These are phyloP conservation scores for Podospora bellae-mahoneyi DNA, from an alignment of 495 filamentous ascomycete species.

Conservation along the genomic window DNA sequence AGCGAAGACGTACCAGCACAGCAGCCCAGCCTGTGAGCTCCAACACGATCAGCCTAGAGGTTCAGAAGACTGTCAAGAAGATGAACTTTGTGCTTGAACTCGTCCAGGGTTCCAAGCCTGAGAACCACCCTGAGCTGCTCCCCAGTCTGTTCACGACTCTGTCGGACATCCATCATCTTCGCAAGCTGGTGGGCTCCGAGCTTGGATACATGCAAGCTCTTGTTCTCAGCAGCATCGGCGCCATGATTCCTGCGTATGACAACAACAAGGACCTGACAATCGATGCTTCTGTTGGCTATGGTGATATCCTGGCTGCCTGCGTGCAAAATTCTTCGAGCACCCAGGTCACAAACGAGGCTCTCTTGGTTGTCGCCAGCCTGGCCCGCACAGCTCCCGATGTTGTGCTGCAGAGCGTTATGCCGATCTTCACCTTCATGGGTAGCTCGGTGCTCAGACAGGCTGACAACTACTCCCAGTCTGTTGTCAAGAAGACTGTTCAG, in stretches of 20 bases:
- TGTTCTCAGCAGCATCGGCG: constrained; percentile 68
- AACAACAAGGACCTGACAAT: constrained; percentile 57
- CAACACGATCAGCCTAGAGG: constrained; percentile 42
- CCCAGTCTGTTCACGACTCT: constrained; percentile 75
- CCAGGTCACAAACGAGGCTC: constrained; percentile 84
- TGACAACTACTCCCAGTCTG: constrained; percentile 92
- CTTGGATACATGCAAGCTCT: constrained; percentile 82
- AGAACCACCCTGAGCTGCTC: constrained; percentile 67
- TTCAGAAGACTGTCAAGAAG: constrained; percentile 62
- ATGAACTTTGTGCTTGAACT: constrained; percentile 86
- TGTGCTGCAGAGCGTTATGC: constrained; percentile 95
- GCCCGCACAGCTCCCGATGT: constrained; percentile 81
- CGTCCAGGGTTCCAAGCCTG: constrained; percentile 70
- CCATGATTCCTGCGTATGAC: constrained; percentile 73
- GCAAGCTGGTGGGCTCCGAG: constrained; percentile 65
- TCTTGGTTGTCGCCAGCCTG: constrained; percentile 81
- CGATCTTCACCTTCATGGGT: constrained; percentile 97
- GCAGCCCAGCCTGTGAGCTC: constrained; percentile 49
- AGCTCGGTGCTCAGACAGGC: constrained; percentile 80
- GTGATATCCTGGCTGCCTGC: constrained; percentile 85
- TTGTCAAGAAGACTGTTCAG: constrained; percentile 84
- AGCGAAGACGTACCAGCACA: constrained; percentile 72
- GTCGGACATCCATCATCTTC: constrained; percentile 78
- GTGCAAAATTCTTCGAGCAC: constrained; percentile 83
- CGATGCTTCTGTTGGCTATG: constrained; percentile 70